These are phyloP conservation scores for Toxoplasma gondii DNA, from an alignment of 169 alveolate genomes.

Conservation along the genomic window DNA sequence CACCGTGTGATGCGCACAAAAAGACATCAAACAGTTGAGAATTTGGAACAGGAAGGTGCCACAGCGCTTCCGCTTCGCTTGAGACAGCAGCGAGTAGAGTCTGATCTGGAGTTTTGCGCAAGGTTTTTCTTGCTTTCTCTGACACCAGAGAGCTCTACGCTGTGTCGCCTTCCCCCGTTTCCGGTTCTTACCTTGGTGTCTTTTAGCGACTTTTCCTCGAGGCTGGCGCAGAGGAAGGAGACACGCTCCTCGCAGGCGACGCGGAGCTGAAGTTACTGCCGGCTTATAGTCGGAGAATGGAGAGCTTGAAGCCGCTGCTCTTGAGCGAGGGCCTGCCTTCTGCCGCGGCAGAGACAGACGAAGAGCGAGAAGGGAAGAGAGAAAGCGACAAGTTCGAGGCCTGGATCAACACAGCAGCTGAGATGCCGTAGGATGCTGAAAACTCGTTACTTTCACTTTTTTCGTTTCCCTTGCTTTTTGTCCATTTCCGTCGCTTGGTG, in stretches of 20 bases:
- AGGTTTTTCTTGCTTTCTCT: too few relatives aligned
- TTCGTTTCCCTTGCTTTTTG: too few relatives aligned
- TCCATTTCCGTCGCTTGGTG: too few relatives aligned
- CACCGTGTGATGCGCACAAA: too few relatives aligned
- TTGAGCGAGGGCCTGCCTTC: not conserved
- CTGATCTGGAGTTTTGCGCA: too few relatives aligned
- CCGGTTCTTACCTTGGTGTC: not conserved
- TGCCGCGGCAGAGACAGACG: not conserved
- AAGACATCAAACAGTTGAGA: too few relatives aligned
- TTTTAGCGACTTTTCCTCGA: not conserved
- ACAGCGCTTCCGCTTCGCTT: too few relatives aligned
- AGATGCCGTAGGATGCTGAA: not conserved
- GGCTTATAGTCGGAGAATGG: slow-evolving; percentile 15
- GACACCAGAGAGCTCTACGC: too few relatives aligned
- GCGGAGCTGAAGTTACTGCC: not conserved
- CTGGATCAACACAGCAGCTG: not conserved
- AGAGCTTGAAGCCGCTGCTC: slow-evolving; percentile 8
- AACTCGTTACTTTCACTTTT: too few relatives aligned
- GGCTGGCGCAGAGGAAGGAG: slow-evolving; percentile 23
- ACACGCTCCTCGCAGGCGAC: not conserved
- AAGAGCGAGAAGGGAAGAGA: not conserved
- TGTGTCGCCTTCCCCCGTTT: too few relatives aligned
- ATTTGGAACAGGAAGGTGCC: too few relatives aligned
- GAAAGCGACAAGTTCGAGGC: not conserved
- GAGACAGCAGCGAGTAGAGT: too few relatives aligned